Percentiles rank a stretch among this genome's conserved stretches.
These are phyloP conservation scores for Dentipellis sp. DNA, from an alignment of 768 basidiomycete species.

Conservation along the genomic window DNA sequence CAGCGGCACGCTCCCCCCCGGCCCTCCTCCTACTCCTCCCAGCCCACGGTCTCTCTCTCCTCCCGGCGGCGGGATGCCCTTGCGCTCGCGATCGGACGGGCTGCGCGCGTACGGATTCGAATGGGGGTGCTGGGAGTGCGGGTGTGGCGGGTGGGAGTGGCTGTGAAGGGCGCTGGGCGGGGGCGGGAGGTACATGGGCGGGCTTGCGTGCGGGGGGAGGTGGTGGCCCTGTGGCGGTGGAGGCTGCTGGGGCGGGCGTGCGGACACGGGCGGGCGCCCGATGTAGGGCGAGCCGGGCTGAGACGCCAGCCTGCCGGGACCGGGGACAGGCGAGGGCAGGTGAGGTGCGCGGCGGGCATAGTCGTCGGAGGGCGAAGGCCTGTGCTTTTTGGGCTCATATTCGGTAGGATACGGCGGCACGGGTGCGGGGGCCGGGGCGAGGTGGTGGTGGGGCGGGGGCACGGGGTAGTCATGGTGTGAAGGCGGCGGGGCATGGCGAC, in stretches of 20 bases:
- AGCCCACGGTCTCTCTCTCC: neutral
- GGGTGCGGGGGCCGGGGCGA: neutral
- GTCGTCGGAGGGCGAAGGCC: neutral
- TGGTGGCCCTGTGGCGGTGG: slow-evolving; percentile 13
- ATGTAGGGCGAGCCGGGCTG: slow-evolving; percentile 9
- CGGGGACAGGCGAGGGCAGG: slow-evolving; percentile 8
- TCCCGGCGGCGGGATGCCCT: neutral
- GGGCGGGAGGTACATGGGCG: slow-evolving; percentile 12
- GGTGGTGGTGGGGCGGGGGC: slow-evolving; percentile 1
- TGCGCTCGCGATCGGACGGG: neutral
- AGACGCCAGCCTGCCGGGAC: slow-evolving; percentile 1
- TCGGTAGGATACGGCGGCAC: neutral
- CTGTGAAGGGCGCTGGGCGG: slow-evolving; percentile 14
- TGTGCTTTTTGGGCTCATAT: neutral
- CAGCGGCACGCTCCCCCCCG: neutral
- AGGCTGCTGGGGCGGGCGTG: slow-evolving; percentile 10
- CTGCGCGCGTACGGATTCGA: neutral
- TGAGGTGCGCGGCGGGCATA: slow-evolving; percentile 11
- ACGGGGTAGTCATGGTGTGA: slow-evolving; percentile 8
- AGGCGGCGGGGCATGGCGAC: slow-evolving; percentile 12
- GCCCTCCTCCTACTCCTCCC: neutral
- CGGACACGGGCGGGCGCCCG: neutral
- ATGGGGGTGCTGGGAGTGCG: slow-evolving; percentile 14
- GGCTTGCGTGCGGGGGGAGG: slow-evolving; percentile 9
- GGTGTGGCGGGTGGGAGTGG: slow-evolving; percentile 11